phyloP scores from a whole-genome alignment of 805 yeast species.

The Candida coleopterorum region DNA sequence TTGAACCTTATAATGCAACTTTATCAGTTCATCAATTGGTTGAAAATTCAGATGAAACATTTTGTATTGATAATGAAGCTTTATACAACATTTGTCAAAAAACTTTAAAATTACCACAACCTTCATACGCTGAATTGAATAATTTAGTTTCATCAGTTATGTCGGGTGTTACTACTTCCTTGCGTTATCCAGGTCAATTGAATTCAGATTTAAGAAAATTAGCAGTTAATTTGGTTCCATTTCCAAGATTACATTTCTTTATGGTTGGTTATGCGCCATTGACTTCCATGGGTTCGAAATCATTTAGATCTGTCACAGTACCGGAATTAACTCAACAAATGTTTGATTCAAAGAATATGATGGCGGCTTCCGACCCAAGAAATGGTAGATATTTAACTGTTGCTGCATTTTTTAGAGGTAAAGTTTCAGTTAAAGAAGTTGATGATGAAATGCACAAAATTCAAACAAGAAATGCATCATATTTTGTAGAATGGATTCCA shows the following conservation, averaged over 20 bases:
- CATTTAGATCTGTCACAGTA: slow-evolving; percentile 79
- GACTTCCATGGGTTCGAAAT: slow-evolving; percentile 72
- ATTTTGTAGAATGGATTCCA: slow-evolving; percentile 95
- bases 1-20: slow-evolving; percentile 92
- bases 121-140: slow-evolving; percentile 75
- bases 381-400: slow-evolving; percentile 89
- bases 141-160: slow-evolving; percentile 82
- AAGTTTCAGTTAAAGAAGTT: slow-evolving; percentile 87
- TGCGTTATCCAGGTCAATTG: slow-evolving; percentile 93
- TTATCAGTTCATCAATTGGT: slow-evolving; percentile 87
- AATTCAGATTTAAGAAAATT: slow-evolving; percentile 89
- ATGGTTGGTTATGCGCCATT: slow-evolving; percentile 95
- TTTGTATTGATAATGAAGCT: slow-evolving; percentile 94
- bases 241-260: slow-evolving; percentile 92
- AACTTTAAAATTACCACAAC: slow-evolving; percentile 76
- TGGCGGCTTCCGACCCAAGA: slow-evolving; percentile 92
- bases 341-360: slow-evolving; percentile 89
- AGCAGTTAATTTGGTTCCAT: slow-evolving; percentile 92
- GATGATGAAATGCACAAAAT: slow-evolving; percentile 89
- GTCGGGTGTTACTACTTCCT: slow-evolving; percentile 93
- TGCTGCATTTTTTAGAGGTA: slow-evolving; percentile 92
- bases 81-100: slow-evolving; percentile 83
- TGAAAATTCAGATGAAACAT: slow-evolving; percentile 87
- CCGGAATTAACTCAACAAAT: slow-evolving; percentile 92
- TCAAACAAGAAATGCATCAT: slow-evolving; percentile 73